phyloP scores from a whole-genome alignment of 2,329 filamentous ascomycete species.

The Pseudonectria foliicola region DNA sequence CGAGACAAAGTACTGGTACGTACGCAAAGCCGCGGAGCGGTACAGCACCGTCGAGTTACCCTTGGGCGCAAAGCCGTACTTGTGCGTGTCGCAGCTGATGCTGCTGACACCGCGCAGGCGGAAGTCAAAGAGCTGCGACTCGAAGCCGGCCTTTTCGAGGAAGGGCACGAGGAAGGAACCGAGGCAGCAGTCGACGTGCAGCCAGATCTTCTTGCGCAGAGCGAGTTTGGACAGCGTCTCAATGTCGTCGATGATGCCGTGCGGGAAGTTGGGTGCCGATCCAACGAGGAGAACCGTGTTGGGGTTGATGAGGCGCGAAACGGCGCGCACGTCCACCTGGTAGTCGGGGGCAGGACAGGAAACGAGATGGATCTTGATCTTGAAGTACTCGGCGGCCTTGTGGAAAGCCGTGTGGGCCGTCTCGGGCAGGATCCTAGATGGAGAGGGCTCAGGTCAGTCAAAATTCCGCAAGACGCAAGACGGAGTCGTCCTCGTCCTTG shows the following conservation, averaged over 20 bases:
- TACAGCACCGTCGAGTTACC: slow-evolving; percentile 93
- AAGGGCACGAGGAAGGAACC: slow-evolving; percentile 92
- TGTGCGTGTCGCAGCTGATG: slow-evolving; percentile 96
- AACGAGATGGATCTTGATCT: slow-evolving; percentile 88
- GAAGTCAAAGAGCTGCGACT: slow-evolving; percentile 86
- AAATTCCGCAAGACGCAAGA: neutral
- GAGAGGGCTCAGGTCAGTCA: neutral
- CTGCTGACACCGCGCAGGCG: slow-evolving; percentile 87
- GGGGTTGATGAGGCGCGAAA: slow-evolving; percentile 80
- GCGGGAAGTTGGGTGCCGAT: slow-evolving; percentile 94
- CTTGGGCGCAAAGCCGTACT: slow-evolving; percentile 97
- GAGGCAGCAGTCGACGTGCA: slow-evolving; percentile 96
- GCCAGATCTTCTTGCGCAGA: slow-evolving; percentile 67
- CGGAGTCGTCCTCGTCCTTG: neutral
- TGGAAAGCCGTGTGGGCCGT: slow-evolving; percentile 95
- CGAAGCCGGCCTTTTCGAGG: slow-evolving; percentile 89
- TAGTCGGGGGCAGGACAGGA: slow-evolving; percentile 77
- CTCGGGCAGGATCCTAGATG: slow-evolving; percentile 74
- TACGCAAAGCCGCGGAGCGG: slow-evolving; percentile 68
- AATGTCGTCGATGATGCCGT: slow-evolving; percentile 97
- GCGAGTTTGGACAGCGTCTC: slow-evolving; percentile 76
- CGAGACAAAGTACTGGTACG: slow-evolving; percentile 93
- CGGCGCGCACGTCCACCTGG: slow-evolving; percentile 72
- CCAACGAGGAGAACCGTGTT: slow-evolving; percentile 94
- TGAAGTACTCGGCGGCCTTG: slow-evolving; percentile 93